Evolutionary conservation across 805 yeast genomes (phyloP).

Genomic region (Metschnikowia aberdeeniae): DNA sequence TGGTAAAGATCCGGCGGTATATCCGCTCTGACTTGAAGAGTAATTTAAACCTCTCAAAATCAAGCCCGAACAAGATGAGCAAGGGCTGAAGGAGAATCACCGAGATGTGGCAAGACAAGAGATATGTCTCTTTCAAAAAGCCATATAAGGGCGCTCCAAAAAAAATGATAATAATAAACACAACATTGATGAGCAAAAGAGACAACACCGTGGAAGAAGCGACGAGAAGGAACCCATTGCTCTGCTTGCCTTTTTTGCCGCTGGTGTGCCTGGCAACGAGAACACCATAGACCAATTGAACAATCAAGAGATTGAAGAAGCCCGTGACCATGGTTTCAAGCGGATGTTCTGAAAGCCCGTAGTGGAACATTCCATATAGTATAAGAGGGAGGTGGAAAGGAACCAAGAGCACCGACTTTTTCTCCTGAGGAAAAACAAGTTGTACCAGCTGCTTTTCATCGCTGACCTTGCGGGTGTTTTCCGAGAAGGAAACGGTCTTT

Average conservation of each 20-base stretch:
- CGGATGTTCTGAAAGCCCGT: slow-evolving; percentile 27
- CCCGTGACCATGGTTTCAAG: slow-evolving; percentile 24
- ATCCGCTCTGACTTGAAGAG: slow-evolving; percentile 22
- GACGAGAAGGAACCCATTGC: slow-evolving; percentile 12
- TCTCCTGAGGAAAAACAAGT: slow-evolving; percentile 8
- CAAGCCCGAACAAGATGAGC: slow-evolving; percentile 51
- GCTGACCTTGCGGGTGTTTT: slow-evolving; percentile 3
- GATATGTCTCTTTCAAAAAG: slow-evolving; percentile 49
- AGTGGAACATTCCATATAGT: slow-evolving; percentile 26
- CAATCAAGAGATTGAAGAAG: slow-evolving; percentile 19
- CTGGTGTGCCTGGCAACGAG: slow-evolving; percentile 4
- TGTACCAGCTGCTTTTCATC: slow-evolving; percentile 1
- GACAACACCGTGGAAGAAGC: slow-evolving; percentile 23
- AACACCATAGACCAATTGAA: slow-evolving; percentile 22
- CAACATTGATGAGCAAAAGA: slow-evolving; percentile 32
- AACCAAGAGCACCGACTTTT: slow-evolving; percentile 14
- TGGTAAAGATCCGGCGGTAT: slow-evolving; percentile 26
- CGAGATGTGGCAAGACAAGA: slow-evolving; percentile 60
- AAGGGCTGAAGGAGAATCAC: slow-evolving; percentile 60
- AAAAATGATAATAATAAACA: slow-evolving; percentile 45
- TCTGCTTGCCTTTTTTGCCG: not conserved
- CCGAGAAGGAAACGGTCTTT: slow-evolving; percentile 16
- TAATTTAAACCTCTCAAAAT: slow-evolving; percentile 34
- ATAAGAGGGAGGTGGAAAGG: slow-evolving; percentile 30
- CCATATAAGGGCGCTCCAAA: slow-evolving; percentile 79